Base-by-base conservation (phyloP, 31 red algal species). In the Odonthalia washingtoniensis region DNA sequence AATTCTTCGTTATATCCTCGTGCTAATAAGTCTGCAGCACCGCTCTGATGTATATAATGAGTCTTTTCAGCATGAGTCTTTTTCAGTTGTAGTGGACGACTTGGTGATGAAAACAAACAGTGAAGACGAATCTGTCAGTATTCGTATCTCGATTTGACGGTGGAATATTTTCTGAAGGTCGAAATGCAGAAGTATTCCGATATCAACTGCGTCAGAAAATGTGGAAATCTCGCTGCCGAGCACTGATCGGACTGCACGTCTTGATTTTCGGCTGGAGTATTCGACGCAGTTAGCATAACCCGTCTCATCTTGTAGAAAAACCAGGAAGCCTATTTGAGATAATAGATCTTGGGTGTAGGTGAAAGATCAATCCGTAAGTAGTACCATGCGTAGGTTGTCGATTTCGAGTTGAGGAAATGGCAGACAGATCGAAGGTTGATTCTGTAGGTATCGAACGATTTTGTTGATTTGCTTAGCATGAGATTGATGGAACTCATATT, bases 281-380 rank as follows among this genome's bases (percentile, higher is more conserved):
- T 64, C 40, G 0, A 87, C 1, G n/a, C 53, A 39, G 38, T 78
- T 77, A 12, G 30, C 33, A 1, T 61, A 18, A 36, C 53, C 30
- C 17, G 2, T 35, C 0, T 1, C 21, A 21, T 87, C 84, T 18
- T 5, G 9, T 4, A 87, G 46, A 2, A 67, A 14, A 4, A 78
- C n/a, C 1, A 87, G 35, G 32, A 78, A 67, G 65, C 84, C 84
- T 1, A 78, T 44, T 52, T 87, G 73, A 60, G 74, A 87, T 12
- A 14, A 37, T 2, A 67, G 34, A 5, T 66, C 39, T 17, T 1
- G 1, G 33, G 40, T 63, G 31, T 77, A 68, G 36, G 84, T 2
- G 27, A 87, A 87, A 21, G 49, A 77, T 27, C 16, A 2, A n/a
- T 87, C 74, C 12, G 12, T 57, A 57, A 57, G 9, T 57, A 21